Percentiles rank a stretch among this genome's conserved stretches.
Evolutionary conservation across 139 green algal species (phyloP).

Genomic region (Pleodorina starrii): DNA sequence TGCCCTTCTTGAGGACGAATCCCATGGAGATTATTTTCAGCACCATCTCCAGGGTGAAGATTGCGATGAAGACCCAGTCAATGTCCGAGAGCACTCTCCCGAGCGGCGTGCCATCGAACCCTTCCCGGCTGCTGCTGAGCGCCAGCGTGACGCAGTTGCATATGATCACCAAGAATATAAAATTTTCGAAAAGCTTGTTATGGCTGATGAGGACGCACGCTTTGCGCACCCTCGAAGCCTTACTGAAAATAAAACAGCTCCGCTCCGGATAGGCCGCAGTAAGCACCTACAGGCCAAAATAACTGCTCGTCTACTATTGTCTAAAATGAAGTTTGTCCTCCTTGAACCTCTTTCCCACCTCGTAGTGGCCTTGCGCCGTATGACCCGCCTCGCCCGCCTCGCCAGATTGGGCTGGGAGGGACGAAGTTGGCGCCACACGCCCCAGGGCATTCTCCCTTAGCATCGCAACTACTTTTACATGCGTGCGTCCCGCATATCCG

Average conservation of each 20-base stretch:
- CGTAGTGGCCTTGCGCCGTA: not conserved
- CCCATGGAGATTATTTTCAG: constrained; percentile 52
- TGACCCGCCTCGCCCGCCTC: not conserved
- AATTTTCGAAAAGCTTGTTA: constrained; percentile 12
- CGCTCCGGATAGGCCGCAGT: not conserved
- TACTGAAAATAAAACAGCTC: constrained; percentile 14
- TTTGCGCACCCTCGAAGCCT: not conserved
- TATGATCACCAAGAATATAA: constrained; percentile 33
- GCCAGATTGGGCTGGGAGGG: not conserved
- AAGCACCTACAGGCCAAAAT: not conserved
- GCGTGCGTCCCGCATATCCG: not conserved
- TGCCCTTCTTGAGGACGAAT: constrained; percentile 49
- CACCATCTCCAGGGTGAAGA: constrained; percentile 38
- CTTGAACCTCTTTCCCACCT: not conserved
- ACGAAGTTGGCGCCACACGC: not conserved
- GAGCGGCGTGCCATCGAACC: constrained; percentile 13
- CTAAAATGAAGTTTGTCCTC: not conserved
- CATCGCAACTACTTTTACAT: not conserved
- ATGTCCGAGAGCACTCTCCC: not conserved
- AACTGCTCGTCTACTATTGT: not conserved
- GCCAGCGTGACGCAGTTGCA: constrained; percentile 41
- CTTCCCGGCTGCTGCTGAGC: constrained; percentile 14
- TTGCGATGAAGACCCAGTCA: not conserved
- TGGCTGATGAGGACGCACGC: not conserved
- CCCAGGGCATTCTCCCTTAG: not conserved